Base-by-base conservation (phyloP, 306 rosid species). In the Vachellia collinsii region DNA sequence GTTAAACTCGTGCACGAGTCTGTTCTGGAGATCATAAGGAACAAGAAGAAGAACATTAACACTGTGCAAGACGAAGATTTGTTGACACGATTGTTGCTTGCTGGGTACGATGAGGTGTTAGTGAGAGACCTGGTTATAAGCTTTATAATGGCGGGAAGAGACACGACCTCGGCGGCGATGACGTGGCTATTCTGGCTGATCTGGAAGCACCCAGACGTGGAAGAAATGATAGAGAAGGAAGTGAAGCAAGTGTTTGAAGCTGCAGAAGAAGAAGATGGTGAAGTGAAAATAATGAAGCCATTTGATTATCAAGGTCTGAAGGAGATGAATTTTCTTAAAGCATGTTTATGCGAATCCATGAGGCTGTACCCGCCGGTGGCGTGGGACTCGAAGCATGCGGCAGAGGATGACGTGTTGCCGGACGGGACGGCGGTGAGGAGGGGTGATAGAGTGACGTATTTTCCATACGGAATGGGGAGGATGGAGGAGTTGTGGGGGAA, bases 311-410 rank as follows among this genome's bases (percentile, higher is more conserved):
- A 89, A 3, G 83, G 84, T 3, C 79, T 94, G 67, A 89, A 82
- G 17, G 85, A 79, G 13, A 81, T 94, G 94, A 87, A 22, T 10
- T 88, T 50, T 22, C 23, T 89, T 79, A 89, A 83, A 20, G 97
- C 95, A 19, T 88, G 94, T 46, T 69, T 94, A 44, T 94, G 93
- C 1, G 97, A 94, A 59, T 82, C 98, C 0, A 90, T 92, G 98
- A 48, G 98, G 77, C 81, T 94, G 14, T 92, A 89, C 80, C 97
- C 98, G 0, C 97, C 97, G 0, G 94, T 94, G 36, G 86, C 90
- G 0, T 94, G 97, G 98, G 98, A 94, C 76, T 94, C 98, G 0
- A 94, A 94, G 83, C 98, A 94, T 20, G 92, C 96, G 0, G 74
- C 1, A 0, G 20, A 54, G 1, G 48, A 44, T 3, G 90, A 90